A percentile compares a stretch with the other conserved stretches of the same genome.
Evolutionary conservation across 352 stramenopile genomes (phyloP).

Genomic region (Globisporangium nunn): DNA sequence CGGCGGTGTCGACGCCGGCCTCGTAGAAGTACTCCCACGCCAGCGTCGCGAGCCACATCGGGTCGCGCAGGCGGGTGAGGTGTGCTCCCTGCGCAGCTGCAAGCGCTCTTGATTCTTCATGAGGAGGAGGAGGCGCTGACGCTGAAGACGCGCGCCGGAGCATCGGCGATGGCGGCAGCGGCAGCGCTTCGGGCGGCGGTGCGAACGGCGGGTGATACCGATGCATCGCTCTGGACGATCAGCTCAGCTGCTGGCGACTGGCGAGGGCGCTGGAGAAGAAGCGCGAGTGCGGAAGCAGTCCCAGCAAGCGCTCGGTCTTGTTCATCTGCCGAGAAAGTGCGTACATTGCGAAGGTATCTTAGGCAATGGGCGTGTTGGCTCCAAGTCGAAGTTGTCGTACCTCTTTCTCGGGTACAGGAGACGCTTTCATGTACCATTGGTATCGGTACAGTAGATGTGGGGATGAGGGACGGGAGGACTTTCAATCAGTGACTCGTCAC

Average conservation of each 20-base stretch:
- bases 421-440: no score
- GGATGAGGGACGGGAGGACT: no score
- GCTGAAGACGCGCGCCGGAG: background rate
- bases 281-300: background rate
- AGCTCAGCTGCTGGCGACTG: no score
- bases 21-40: slow-evolving; percentile 12
- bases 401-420: no score
- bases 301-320: background rate
- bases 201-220: background rate
- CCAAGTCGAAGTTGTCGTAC: no score
- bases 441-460: no score
- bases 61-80: background rate
- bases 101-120: background rate
- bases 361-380: no score
- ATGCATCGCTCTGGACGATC: background rate
- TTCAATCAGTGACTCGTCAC: no score
- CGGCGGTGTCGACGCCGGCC: background rate
- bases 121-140: background rate
- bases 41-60: slow-evolving; percentile 1
- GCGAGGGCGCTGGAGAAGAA: background rate
- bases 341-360: no score
- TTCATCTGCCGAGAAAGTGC: background rate
- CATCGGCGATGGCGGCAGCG: background rate
- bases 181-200: background rate
- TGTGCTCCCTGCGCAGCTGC: background rate